Conservation (phyloP, 208 protist genomes). For the Strigomonas oncopelti region DNA sequence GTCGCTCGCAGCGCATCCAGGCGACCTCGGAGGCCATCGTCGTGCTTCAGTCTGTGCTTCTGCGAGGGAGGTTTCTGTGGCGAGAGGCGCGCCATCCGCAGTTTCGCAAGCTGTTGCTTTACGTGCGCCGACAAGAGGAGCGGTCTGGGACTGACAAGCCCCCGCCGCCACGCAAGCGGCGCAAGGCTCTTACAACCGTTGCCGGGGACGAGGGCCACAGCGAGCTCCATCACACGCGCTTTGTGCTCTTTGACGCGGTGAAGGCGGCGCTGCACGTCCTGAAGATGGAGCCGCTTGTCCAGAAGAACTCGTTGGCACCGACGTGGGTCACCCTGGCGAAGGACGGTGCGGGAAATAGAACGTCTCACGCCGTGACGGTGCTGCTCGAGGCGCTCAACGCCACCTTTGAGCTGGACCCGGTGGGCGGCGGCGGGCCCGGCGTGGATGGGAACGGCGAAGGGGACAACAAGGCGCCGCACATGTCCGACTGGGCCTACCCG, state of each 20-base stretch:
- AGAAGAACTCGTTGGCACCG: slow-evolving; percentile 44
- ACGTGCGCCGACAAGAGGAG: slow-evolving; percentile 9
- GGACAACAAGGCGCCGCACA: not conserved
- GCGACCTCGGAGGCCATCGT: slow-evolving; percentile 42
- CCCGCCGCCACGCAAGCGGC: too few relatives aligned
- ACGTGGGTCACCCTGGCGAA: slow-evolving; percentile 52
- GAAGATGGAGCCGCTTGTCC: slow-evolving; percentile 9
- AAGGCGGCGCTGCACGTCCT: not conserved
- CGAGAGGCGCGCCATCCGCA: slow-evolving; percentile 51
- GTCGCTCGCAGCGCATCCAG: slow-evolving; percentile 74
- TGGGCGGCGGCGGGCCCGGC: not conserved
- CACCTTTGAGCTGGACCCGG: slow-evolving; percentile 22
- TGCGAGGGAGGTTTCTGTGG: slow-evolving; percentile 56
- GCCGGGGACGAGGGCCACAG: not conserved
- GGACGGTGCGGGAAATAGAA: slow-evolving; percentile 46
- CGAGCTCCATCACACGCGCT: not conserved
- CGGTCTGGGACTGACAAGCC: not conserved
- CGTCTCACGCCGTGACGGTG: slow-evolving; percentile 36
- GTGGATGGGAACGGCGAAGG: not conserved
- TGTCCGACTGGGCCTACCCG: not conserved
- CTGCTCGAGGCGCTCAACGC: slow-evolving; percentile 37
- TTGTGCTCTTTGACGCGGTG: slow-evolving; percentile 5
- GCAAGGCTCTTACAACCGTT: not conserved
- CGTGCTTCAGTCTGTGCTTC: slow-evolving; percentile 36
- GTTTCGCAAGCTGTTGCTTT: slow-evolving; percentile 46